Evolutionary conservation across 257 asterid species (phyloP).

Genomic region (Gentiana macrophylla): DNA sequence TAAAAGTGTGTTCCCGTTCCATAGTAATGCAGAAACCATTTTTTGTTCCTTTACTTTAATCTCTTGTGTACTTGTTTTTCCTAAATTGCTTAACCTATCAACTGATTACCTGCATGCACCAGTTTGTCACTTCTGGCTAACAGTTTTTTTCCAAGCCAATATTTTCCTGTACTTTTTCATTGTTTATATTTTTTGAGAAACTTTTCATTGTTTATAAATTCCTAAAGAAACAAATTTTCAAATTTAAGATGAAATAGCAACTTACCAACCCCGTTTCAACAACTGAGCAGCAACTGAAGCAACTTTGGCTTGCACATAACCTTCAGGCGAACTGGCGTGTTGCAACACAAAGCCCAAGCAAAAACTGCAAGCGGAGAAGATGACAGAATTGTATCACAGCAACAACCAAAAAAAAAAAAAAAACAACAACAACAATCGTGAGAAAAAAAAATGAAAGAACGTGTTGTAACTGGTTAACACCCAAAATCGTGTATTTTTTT

Average conservation of each 20-base stretch:
- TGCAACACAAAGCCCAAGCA: slow-evolving; percentile 67
- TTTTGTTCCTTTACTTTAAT: too few relatives aligned
- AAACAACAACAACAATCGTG: background rate
- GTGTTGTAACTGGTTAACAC: too few relatives aligned
- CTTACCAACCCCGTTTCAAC: slow-evolving; percentile 95
- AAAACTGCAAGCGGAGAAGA: slow-evolving; percentile 49
- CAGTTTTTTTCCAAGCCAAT: too few relatives aligned
- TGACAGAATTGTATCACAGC: background rate
- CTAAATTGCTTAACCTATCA: too few relatives aligned
- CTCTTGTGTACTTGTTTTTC: too few relatives aligned
- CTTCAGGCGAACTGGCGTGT: slow-evolving; percentile 65
- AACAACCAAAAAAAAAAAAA: too few relatives aligned
- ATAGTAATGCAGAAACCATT: too few relatives aligned
- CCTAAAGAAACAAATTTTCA: slow-evolving; percentile 3
- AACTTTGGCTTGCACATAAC: slow-evolving; percentile 73
- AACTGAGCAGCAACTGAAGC: slow-evolving; percentile 90
- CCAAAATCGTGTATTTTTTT: too few relatives aligned
- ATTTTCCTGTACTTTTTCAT: too few relatives aligned
- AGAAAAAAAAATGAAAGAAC: background rate
- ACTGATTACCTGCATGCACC: too few relatives aligned
- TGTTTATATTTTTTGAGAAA: background rate
- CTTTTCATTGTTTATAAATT: background rate
- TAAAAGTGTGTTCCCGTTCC: too few relatives aligned
- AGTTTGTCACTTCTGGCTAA: too few relatives aligned
- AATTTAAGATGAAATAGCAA: slow-evolving; percentile 11